Evolutionary conservation across 176 grass and related monocot species (phyloP).

Genomic region (Tuctoria greenei): DNA sequence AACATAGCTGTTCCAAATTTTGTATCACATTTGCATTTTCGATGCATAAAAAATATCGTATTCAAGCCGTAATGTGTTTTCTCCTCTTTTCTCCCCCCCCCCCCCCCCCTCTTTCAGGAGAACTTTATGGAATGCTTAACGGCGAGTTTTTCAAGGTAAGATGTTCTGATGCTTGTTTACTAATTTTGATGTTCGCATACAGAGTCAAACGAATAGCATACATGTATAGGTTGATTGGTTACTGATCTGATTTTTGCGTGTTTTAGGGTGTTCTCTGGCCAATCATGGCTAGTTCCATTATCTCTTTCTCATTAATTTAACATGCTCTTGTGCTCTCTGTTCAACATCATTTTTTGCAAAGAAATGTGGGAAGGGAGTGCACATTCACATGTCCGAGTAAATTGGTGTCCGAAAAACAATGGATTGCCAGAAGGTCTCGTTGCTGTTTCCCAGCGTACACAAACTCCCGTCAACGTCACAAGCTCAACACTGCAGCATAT

Average conservation of each 20-base stretch:
- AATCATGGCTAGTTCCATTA: not conserved
- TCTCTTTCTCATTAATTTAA: not conserved
- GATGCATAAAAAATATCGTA: not conserved
- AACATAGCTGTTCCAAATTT: not conserved
- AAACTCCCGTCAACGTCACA: constrained; percentile 25
- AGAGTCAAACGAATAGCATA: not conserved
- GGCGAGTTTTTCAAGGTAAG: constrained; percentile 49
- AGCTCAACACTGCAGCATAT: constrained; percentile 17
- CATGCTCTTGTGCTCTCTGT: not conserved
- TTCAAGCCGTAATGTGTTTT: not conserved
- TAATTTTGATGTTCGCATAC: not conserved
- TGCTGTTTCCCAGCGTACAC: constrained; percentile 22
- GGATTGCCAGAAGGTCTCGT: constrained; percentile 20
- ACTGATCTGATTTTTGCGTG: not conserved
- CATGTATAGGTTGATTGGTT: not conserved
- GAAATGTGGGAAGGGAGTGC: constrained; percentile 31
- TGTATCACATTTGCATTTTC: not conserved
- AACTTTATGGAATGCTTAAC: constrained; percentile 63
- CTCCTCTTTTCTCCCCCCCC: not conserved
- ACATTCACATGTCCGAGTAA: constrained; percentile 1
- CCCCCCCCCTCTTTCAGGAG: constrained; percentile 21
- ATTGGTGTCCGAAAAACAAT: constrained; percentile 10
- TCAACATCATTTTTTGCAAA: constrained; percentile 3
- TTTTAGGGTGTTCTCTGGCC: not conserved
- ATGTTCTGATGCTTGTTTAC: not conserved